These are phyloP conservation scores for Thelonectria rubi DNA, from an alignment of 2,329 filamentous ascomycete genomes.

Conservation along the genomic window DNA sequence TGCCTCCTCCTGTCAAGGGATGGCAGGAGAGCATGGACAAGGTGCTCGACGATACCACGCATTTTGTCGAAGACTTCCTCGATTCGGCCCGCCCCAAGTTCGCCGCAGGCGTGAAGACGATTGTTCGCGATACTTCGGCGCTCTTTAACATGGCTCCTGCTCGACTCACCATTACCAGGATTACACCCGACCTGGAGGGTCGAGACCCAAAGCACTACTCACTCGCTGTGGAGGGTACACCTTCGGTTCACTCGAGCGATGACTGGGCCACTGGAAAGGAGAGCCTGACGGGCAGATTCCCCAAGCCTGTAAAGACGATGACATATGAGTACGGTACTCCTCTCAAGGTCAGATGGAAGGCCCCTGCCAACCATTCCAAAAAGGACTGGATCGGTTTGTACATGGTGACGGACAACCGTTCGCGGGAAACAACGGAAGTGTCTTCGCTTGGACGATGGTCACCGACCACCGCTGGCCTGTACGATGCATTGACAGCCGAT, in stretches of 20 bases:
- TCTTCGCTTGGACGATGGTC: slow-evolving; percentile 90
- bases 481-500: slow-evolving; percentile 79
- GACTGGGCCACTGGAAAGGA: slow-evolving; percentile 77
- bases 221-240: slow-evolving; percentile 75
- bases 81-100: slow-evolving; percentile 87
- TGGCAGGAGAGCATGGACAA: slow-evolving; percentile 89
- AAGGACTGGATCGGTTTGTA: slow-evolving; percentile 97
- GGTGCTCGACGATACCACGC: slow-evolving; percentile 84
- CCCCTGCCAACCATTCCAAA: slow-evolving; percentile 85
- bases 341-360: slow-evolving; percentile 89
- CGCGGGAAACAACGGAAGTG: slow-evolving; percentile 83
- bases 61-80: slow-evolving; percentile 91
- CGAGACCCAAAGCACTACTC: slow-evolving; percentile 83
- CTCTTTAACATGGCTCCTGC: slow-evolving; percentile 91
- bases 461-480: slow-evolving; percentile 78
- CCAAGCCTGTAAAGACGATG: slow-evolving; percentile 76
- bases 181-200: slow-evolving; percentile 82
- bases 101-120: slow-evolving; percentile 83
- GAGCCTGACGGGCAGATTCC: slow-evolving; percentile 72
- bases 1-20: slow-evolving; percentile 83
- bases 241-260: slow-evolving; percentile 57
- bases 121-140: slow-evolving; percentile 87
- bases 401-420: slow-evolving; percentile 93
- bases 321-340: slow-evolving; percentile 90
- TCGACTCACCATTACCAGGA: slow-evolving; percentile 81